Evolutionary conservation across 2,329 filamentous ascomycete species (phyloP).

Genomic region (Tothia fuscella): DNA sequence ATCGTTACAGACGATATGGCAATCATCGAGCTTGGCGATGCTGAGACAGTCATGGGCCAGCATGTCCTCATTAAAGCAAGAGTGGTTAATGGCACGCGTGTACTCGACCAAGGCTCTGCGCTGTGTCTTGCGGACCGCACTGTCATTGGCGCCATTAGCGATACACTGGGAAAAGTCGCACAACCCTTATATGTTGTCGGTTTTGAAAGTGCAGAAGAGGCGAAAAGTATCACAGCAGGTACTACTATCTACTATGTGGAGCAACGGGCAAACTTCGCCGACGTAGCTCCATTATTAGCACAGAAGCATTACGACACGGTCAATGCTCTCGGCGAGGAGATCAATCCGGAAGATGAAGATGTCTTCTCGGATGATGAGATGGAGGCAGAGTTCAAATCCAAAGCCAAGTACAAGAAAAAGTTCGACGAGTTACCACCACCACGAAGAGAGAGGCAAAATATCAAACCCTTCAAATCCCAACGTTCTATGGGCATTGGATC

Average conservation of each 20-base stretch:
- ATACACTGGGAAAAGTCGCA: slow-evolving; percentile 75
- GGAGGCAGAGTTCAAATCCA: slow-evolving; percentile 62
- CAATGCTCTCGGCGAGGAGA: slow-evolving; percentile 89
- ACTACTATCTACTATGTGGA: slow-evolving; percentile 69
- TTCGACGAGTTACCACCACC: slow-evolving; percentile 16
- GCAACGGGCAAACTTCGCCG: slow-evolving; percentile 68
- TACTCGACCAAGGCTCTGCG: slow-evolving; percentile 73
- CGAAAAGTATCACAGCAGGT: slow-evolving; percentile 56
- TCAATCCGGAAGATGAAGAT: slow-evolving; percentile 71
- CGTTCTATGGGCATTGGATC: slow-evolving; percentile 7
- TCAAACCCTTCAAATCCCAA: slow-evolving; percentile 15
- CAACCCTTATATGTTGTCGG: slow-evolving; percentile 76
- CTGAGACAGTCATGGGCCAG: slow-evolving; percentile 63
- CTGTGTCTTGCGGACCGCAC: slow-evolving; percentile 65
- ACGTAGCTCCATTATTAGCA: slow-evolving; percentile 68
- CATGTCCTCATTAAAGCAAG: slow-evolving; percentile 68
- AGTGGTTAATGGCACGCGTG: slow-evolving; percentile 32
- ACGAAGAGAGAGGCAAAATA: slow-evolving; percentile 15
- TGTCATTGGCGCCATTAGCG: slow-evolving; percentile 70
- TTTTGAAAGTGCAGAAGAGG: slow-evolving; percentile 57
- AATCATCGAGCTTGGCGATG: slow-evolving; percentile 60
- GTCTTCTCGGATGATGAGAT: slow-evolving; percentile 97
- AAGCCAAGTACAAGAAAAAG: slow-evolving; percentile 47
- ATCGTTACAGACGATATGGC: slow-evolving; percentile 65
- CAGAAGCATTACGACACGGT: slow-evolving; percentile 82